These are phyloP conservation scores for Cyclotella atomus DNA, from an alignment of 108 stramenopile species.

Conservation along the genomic window DNA sequence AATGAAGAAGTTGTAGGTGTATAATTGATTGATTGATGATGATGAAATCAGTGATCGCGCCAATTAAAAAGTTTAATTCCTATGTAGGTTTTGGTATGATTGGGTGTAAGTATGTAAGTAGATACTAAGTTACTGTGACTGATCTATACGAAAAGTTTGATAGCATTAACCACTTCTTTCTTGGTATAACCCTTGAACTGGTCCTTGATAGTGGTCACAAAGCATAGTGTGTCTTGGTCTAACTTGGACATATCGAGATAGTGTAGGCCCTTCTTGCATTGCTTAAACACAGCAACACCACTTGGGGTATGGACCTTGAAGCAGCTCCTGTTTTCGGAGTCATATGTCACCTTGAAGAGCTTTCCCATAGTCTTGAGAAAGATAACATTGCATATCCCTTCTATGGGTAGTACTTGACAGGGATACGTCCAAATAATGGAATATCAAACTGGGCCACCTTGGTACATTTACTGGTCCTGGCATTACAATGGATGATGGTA, in stretches of 20 bases:
- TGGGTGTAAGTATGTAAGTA: background rate
- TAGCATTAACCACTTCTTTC: background rate
- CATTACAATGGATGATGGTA: background rate
- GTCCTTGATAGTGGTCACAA: background rate
- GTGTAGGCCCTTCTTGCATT: background rate
- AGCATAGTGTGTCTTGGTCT: too few relatives aligned
- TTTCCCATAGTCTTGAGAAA: background rate
- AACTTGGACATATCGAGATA: background rate
- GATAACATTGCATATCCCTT: background rate
- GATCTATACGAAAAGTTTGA: slow-evolving; percentile 6
- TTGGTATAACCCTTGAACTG: background rate
- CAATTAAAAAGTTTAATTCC: slow-evolving; percentile 2
- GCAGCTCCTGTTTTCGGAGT: background rate
- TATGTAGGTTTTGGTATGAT: background rate
- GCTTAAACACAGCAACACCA: background rate
- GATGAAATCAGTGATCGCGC: background rate
- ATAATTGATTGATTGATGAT: background rate
- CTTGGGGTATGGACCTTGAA: background rate
- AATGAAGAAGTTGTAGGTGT: background rate
- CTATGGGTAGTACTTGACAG: background rate
- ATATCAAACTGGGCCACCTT: background rate
- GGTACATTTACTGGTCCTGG: background rate
- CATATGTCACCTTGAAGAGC: background rate
- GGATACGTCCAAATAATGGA: background rate
- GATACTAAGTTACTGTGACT: slow-evolving; percentile 2